Base-by-base conservation (phyloP, 805 yeast species). In the Saccharomycopsis sp. region DNA sequence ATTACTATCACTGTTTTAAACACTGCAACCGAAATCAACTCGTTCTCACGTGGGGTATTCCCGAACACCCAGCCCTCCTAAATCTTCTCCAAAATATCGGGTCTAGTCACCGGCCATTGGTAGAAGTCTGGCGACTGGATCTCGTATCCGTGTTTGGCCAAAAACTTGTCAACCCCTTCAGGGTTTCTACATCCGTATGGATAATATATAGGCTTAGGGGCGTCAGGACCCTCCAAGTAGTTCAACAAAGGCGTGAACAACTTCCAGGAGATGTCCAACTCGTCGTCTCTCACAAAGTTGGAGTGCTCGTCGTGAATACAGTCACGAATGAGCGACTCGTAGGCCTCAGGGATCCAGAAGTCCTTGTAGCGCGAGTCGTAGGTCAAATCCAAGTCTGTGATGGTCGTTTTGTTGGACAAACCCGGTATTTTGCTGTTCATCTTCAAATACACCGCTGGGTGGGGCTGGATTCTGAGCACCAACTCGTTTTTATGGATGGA, bases 211-310 rank as follows among this genome's bases (percentile, higher is more conserved):
- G 94, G 91, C 18, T 71, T 65, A 59, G 94, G 92, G 54, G 82
- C 86, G 56, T 83, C 73, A 53, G 81, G 77, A 52, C 84, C 78
- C 73, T 92, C 98, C 59, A 94, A 77, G 71, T 81, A 78, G 61
- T 94, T 76, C 69, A 94, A 80, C 64, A 94, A 76, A 16, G 98
- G 98, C 18, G 98, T 94, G 78, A 92, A 94, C 59, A 94, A 76
- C 65, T 79, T 79, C 99, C 99, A 94, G 61, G 95, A 86, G 59
- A 86, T 84, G 57, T 91, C 97, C 69, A 94, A 81, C 76, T 94
- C 99, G 71, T 94, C 99, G 70, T 92, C 97, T 75, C 99, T 86
- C 37, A 94, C 98, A 70, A 94, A 94, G 76, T 92, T 92, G 55
- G 98, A 88, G 75, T 94, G 99, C 73, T 91, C 96, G 58, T 95